Base-by-base conservation (phyloP, 345 rosid species). In the Fremontodendron californicum region DNA sequence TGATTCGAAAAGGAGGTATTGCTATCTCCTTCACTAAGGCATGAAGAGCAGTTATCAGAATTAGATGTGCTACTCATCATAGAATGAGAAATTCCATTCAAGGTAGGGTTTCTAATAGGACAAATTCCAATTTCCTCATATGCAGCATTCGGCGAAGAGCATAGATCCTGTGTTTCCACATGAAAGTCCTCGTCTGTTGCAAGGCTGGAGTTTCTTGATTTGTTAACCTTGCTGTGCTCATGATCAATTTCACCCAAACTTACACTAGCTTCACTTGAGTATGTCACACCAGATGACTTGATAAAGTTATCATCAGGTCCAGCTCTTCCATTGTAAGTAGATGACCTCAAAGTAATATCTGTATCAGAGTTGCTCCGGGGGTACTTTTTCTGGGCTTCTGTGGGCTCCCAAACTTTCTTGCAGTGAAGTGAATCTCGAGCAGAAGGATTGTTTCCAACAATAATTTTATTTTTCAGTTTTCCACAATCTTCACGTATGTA, bases 41-140 rank as follows among this genome's bases (percentile, higher is more conserved):
- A 93, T 16, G 96, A 91, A 43, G 96, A 92, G 87, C 97, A 89
- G 83, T 91, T 89, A 77, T 90, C 96, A 54, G 94, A 93, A 83
- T 77, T 93, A 54, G 97, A 89, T 75, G 85, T 81, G 78, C 90
- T 85, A 72, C 87, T 85, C 66, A 75, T 81, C 76, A 76, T 52
- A 55, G 84, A 83, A 83, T 88, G 87, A 73, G 84, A 84, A 23
- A 73, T 79, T 76, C 78, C 83, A 45, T 76, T 81, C 64, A 65
- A 63, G 55, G 65, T n/a, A 21, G 67, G 60, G 48, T 74, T 82
- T 71, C 77, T 83, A n/a, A 49, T 39, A 61, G 78, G 85, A 83
- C 81, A 82, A 7, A 78, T 67, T 49, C 77, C 69, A n/a, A 78
- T 73, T 77, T 81, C 88, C 67, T 81, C 82, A 68, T 62, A 79